Conservation (phyloP, 345 rosid species). For the Syzygium oleosum region DNA sequence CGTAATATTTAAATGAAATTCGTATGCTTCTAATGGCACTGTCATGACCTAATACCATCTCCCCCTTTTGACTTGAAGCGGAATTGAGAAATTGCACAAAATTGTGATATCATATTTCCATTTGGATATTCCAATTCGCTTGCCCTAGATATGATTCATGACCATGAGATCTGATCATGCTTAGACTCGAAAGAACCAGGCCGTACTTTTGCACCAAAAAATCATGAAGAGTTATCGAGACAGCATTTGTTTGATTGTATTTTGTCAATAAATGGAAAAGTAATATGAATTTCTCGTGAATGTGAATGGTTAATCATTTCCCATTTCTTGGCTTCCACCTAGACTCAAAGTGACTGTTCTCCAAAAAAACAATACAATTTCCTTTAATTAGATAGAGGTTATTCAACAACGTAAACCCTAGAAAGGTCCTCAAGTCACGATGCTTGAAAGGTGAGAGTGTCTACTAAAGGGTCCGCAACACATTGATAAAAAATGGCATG, state of each 20-base stretch:
- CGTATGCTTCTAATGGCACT: not conserved
- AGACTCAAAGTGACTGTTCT: not conserved
- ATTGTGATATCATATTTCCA: not conserved
- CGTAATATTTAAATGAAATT: not conserved
- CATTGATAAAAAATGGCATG: not conserved
- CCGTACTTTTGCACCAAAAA: not conserved
- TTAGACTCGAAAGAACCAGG: not conserved
- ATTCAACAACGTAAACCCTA: not conserved
- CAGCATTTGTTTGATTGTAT: not conserved
- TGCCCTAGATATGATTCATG: not conserved
- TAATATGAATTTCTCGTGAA: not conserved
- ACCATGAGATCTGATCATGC: not conserved
- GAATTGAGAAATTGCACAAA: not conserved
- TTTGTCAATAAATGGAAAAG: not conserved
- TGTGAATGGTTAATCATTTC: not conserved
- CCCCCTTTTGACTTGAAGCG: not conserved
- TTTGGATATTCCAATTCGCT: not conserved
- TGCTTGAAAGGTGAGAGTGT: not conserved
- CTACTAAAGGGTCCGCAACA: not conserved
- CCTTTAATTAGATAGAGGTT: not conserved
- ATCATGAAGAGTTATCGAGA: not conserved
- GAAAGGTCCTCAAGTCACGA: not conserved
- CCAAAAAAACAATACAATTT: not conserved
- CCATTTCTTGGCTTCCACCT: not conserved
- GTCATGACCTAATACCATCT: not conserved